phyloP scores from a whole-genome alignment of 495 filamentous ascomycete genomes.

The Trypethelium eluteriae region DNA sequence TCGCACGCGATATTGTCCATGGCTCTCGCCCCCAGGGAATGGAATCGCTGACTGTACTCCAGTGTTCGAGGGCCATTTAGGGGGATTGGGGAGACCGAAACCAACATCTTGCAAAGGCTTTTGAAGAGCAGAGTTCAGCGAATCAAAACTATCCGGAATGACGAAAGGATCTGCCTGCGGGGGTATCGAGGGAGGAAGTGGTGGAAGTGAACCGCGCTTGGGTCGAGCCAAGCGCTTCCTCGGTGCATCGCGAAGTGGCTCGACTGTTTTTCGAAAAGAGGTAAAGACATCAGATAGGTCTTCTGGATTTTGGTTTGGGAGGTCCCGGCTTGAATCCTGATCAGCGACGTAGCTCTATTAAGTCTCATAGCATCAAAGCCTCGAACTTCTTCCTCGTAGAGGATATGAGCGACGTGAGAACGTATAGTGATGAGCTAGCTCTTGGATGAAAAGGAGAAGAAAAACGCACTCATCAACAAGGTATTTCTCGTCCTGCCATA shows the following conservation, averaged over 20 bases:
- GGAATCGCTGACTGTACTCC: constrained; percentile 48
- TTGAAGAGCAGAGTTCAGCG: constrained; percentile 45
- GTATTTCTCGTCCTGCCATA: constrained; percentile 65
- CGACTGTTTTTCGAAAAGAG: constrained; percentile 55
- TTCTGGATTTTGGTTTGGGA: constrained; percentile 40
- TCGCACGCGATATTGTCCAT: constrained; percentile 47
- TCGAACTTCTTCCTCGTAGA: not conserved
- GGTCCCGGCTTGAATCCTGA: constrained; percentile 44
- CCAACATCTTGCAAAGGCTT: constrained; percentile 38
- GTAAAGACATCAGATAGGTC: constrained; percentile 64
- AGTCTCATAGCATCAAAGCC: not conserved
- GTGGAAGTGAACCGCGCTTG: constrained; percentile 40
- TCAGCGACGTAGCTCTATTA: constrained; percentile 5
- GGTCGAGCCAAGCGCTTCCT: constrained; percentile 43
- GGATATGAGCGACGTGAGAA: too few relatives aligned
- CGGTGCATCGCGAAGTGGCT: constrained; percentile 55
- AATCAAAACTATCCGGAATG: constrained; percentile 47
- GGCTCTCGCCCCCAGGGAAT: constrained; percentile 57
- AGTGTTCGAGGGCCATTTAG: constrained; percentile 40
- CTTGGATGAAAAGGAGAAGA: not conserved
- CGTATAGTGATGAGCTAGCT: not conserved
- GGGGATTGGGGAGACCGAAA: constrained; percentile 36
- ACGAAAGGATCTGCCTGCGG: constrained; percentile 50
- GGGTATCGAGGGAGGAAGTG: constrained; percentile 47
- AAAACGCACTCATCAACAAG: constrained; percentile 60